Base-by-base conservation (phyloP, 1,284 basidiomycete species). In the Naganishia sp. region DNA sequence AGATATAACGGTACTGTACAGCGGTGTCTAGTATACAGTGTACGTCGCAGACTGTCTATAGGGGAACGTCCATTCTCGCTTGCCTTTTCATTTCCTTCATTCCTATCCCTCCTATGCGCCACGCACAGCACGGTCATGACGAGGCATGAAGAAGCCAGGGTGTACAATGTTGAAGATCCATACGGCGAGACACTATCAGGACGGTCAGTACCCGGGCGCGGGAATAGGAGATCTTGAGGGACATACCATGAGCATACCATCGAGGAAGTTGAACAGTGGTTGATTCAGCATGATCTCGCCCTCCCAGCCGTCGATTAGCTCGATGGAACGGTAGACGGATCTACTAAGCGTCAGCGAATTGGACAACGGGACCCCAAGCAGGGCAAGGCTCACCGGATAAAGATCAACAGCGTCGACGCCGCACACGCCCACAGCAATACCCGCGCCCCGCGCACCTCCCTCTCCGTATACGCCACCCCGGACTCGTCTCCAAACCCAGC, bases 321-420 rank as follows among this genome's bases (percentile, higher is more conserved):
- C 79, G 61, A 76, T 71, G 0, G 75, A 73, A 55, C 79, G 75
- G 65, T 75, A 81, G 23, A 78, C 71, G 13, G 74, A 73, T 67
- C 75, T 76, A 57, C 32, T 35, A 25, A 15, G 7, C 35, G 35
- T 49, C 47, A 23, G 21, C 18, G 21, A 49, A 47, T 35, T 10
- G 43, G 39, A n/a, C 41, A 49, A 49, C 10, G 21, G 25, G 18
- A 2, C 47, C 28, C 11, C 13, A 15, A 51, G 35, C 18, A 42
- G 15, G 17, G 18, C 28, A 28, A 39, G 32, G 62, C 74, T 58
- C 49, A 73, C 71, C 78, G 71, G 58, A 75, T 71, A 54, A 75
- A 71, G 51, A 77, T 71, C 60, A 76, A 71, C 17, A 78, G 41
- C 10, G 77, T 75, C 11, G 72, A 60, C 32, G 39, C 28, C 18